Percentiles rank a stretch among this genome's conserved stretches.
Evolutionary conservation across 257 asterid genomes (phyloP).

Genomic region (Scutellaria minor): DNA sequence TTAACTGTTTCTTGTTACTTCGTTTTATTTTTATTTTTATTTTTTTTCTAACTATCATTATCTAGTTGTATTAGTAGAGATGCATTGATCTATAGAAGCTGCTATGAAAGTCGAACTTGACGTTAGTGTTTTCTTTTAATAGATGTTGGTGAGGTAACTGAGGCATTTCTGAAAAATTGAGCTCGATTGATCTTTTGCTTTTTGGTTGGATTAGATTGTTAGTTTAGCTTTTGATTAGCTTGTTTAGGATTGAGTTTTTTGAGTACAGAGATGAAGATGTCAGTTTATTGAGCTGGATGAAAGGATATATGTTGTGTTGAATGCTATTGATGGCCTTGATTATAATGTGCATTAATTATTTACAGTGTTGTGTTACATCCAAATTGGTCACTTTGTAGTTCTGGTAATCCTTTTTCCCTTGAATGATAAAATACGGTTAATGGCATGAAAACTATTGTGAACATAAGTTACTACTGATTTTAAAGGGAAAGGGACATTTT

Average conservation of each 20-base stretch:
- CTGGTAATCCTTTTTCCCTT: background rate
- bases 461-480: background rate
- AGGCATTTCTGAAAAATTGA: constrained; percentile 21
- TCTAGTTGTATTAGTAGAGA: background rate
- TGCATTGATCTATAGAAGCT: constrained; percentile 18
- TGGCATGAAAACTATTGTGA: background rate
- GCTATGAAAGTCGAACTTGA: background rate
- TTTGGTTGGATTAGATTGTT: background rate
- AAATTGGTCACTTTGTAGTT: background rate
- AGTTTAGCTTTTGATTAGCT: constrained; percentile 1
- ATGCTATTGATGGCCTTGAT: background rate
- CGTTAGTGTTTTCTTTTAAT: background rate
- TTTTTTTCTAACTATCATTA: background rate
- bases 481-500: background rate
- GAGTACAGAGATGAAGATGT: constrained; percentile 21
- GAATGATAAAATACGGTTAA: background rate
- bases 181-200: constrained; percentile 28
- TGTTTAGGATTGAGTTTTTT: background rate
- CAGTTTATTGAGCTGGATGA: constrained; percentile 28
- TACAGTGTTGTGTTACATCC: background rate
- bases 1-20: constrained; percentile 4
- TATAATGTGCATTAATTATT: background rate
- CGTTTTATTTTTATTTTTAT: background rate
- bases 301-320: background rate
- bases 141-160: constrained; percentile 10